These are phyloP conservation scores for Aspergillus floridensis DNA, from an alignment of 2,329 filamentous ascomycete genomes.

Conservation along the genomic window DNA sequence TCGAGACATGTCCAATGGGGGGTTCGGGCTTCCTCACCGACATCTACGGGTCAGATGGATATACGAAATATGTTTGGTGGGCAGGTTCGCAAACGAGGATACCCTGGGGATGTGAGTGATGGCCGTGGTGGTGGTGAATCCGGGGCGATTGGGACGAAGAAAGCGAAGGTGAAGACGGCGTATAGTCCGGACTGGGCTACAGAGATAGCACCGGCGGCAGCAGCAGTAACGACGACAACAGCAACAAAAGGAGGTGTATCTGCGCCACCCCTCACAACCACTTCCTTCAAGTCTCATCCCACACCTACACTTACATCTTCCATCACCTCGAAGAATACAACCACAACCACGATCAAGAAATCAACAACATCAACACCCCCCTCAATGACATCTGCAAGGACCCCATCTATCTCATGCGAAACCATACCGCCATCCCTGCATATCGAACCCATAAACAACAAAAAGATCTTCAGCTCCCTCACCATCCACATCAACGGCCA, in stretches of 20 bases:
- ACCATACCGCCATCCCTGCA: not conserved
- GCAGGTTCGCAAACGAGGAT: not conserved
- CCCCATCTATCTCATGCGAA: not conserved
- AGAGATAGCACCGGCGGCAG: not conserved
- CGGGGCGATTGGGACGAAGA: conserved; percentile 3
- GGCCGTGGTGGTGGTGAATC: conserved; percentile 6
- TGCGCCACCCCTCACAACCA: not conserved
- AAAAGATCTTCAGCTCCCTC: conserved; percentile 64
- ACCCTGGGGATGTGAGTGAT: conserved; percentile 6
- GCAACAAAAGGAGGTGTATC: conserved; percentile 12
- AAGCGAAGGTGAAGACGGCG: not conserved
- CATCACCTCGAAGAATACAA: too few species aligned
- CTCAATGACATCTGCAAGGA: not conserved
- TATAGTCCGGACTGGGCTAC: not conserved
- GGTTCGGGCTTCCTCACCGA: not conserved
- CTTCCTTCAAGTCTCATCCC: not conserved
- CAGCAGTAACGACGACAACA: not conserved
- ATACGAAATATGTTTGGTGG: conserved; percentile 37
- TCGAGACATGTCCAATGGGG: not conserved
- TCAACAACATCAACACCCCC: not conserved
- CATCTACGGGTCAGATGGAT: conserved; percentile 31
- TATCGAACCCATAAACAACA: not conserved
- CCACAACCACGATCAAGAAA: not conserved
- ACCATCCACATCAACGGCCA: conserved; percentile 86
- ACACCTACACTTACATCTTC: not conserved